Evolutionary conservation across 306 rosid species (phyloP), one percentile per base, ranked within the genome.

Genomic region (Elaeagnus macrophylla): DNA sequence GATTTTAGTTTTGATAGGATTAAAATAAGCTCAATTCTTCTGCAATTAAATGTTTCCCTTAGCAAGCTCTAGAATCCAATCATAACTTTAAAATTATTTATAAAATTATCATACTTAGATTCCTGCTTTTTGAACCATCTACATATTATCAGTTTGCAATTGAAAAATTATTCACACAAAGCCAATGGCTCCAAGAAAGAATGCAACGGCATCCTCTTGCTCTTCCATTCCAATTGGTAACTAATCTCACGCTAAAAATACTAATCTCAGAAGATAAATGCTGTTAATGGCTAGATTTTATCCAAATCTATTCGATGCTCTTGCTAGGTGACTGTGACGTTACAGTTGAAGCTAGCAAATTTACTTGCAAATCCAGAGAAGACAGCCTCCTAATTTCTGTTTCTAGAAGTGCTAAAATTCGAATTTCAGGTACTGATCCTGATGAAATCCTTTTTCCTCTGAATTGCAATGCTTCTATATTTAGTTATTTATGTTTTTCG

Each of bases 281-380:
- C 57, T 47, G 41, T 37, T 14, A 12, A n/a, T 1, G 14, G 5
- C n/a, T 36, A 6, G 3, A 48, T 8, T 36, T 18, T 9, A 12
- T 37, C 17, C 37, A 7, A 15, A 0, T n/a, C 45, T 9, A 8
- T 45, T 60, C 7, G n/a, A 20, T 61, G 10, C 35, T 6, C 48
- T 59, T 41, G 19, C 2, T 69, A 82, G 95, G 95, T 48, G 71
- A 82, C 66, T 85, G 90, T 77, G 63, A 77, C 70, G 74, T 82
- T 52, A 72, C 74, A 1, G 69, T 85, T 18, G 78, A 79, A 45
- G 83, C 84, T 25, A 71, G 14, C 20, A 76, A 50, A 9, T 83
- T 77, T 78, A 69, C 66, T 58, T 73, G 79, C 69, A 69, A 75
- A 39, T 75, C 81, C 15, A 77, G 66, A n/a, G 65, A 77, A 11